Conservation (phyloP, 1,284 basidiomycete genomes). For the Marasmius fiardii region DNA sequence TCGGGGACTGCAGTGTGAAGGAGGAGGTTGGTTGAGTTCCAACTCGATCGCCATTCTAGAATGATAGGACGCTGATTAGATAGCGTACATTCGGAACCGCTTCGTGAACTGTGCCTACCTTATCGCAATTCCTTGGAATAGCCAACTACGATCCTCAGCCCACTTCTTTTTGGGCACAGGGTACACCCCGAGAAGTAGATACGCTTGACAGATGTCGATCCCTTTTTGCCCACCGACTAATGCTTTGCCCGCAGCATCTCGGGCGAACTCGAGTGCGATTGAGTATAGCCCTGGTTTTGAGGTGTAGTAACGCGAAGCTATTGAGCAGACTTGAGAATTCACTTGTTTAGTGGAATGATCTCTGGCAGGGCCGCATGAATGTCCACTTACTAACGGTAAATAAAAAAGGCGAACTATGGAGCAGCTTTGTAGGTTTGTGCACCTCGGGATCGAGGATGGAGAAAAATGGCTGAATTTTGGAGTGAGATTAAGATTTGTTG, state of each 20-base stretch:
- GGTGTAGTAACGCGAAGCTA: conserved; percentile 52
- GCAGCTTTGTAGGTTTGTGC: conserved; percentile 49
- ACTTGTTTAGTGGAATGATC: background rate
- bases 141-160: conserved; percentile 54
- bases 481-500: conserved; percentile 4
- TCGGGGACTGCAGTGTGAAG: conserved; percentile 31
- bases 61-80: background rate
- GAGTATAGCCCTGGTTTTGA: conserved; percentile 42
- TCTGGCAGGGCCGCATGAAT: background rate
- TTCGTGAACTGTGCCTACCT: conserved; percentile 31
- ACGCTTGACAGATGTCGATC: conserved; percentile 59
- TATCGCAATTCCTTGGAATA: conserved; percentile 57
- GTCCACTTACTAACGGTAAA: conserved; percentile 55
- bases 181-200: conserved; percentile 47
- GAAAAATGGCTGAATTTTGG: conserved; percentile 44
- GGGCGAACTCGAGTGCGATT: conserved; percentile 49
- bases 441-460: conserved; percentile 50
- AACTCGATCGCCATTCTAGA: conserved; percentile 52
- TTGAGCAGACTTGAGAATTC: conserved; percentile 43
- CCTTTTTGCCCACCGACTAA: conserved; percentile 45
- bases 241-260: conserved; percentile 47
- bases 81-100: background rate
- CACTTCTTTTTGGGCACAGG: conserved; percentile 54
- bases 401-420: conserved; percentile 51
- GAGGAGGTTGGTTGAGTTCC: conserved; percentile 43